Base-by-base conservation (phyloP, 306 rosid genomes). In the Canavalia ensiformis region DNA sequence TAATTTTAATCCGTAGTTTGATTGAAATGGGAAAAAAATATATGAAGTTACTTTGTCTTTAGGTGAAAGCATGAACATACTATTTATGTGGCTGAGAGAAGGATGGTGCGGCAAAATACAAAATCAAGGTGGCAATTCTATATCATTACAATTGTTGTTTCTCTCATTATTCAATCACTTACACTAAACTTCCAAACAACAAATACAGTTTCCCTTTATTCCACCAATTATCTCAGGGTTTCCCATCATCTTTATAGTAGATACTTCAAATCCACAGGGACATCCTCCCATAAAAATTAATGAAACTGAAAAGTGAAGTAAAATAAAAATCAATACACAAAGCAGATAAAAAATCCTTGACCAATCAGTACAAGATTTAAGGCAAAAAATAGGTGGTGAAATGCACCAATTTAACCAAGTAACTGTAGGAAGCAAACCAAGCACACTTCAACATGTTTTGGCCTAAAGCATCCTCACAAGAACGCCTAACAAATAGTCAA, bases 201-300 rank as follows among this genome's bases (percentile, higher is more conserved):
- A 29, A 46, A 76, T 41, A 33, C 7, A 60, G 49, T 13, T 49
- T 49, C 72, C 60, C 68, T 59, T 34, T 59, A 65, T 30, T 49
- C 58, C 42, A 45, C 52, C 33, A 54, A 49, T 58, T 34, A 34
- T 64, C 4, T 25, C 64, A 51, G 46, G 55, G 37, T 35, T 51
- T 44, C 10, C 4, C 7, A 52, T 31, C 47, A 59, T 69, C 13
- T 1, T 69, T 31, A 8, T 28, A 47, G 41, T 76, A 4, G 33
- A 67, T 18, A 3, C 42, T n/a, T 37, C 78, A 72, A 13, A 49
- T 71, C 55, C 49, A 69, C 67, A 41, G 37, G 13, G 59, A 30
- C 2, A 39, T 44, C 55, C 55, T 77, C 57, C 69, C 64, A 81
- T 70, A 8, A 66, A 65, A 66, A 46, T 35, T 72, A 63, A 59